Conservation (phyloP, 345 rosid species). For the Anacardium occidentale region DNA sequence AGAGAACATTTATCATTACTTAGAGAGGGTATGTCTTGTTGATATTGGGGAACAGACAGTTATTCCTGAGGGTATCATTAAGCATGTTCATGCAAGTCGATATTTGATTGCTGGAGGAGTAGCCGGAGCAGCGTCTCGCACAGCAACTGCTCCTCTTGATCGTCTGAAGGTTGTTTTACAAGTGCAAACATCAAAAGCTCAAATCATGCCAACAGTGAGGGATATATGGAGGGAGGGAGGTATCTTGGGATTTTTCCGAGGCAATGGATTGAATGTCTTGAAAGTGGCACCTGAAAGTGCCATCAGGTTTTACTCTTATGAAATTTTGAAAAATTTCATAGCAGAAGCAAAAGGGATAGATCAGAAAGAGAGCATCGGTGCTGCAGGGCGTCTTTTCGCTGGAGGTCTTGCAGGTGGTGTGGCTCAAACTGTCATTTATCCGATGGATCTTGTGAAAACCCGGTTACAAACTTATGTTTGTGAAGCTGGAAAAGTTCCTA, state of each 20-base stretch:
- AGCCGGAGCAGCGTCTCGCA: constrained; percentile 89
- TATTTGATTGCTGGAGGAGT: constrained; percentile 88
- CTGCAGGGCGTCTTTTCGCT: constrained; percentile 63
- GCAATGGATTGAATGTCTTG: constrained; percentile 76
- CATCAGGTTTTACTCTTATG: constrained; percentile 75
- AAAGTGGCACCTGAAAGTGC: constrained; percentile 98
- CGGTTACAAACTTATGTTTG: constrained; percentile 70
- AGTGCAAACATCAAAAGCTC: constrained; percentile 66
- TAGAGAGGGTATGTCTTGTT: constrained; percentile 84
- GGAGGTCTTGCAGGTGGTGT: constrained; percentile 96
- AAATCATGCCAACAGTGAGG: constrained; percentile 59
- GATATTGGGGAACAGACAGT: constrained; percentile 91
- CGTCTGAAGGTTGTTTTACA: constrained; percentile 81
- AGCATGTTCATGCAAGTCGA: constrained; percentile 68
- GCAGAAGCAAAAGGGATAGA: constrained; percentile 50
- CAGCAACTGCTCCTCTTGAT: constrained; percentile 88
- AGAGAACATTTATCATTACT: constrained; percentile 81
- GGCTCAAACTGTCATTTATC: constrained; percentile 84
- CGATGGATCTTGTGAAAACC: constrained; percentile 91
- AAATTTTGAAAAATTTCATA: constrained; percentile 61
- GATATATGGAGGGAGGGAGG: constrained; percentile 68
- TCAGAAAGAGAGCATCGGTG: constrained; percentile 54
- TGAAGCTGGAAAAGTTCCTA: constrained; percentile 66
- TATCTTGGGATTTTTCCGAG: constrained; percentile 63
- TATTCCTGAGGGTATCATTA: constrained; percentile 78